A percentile compares a stretch with the other conserved stretches of the same genome.
phyloP scores from a whole-genome alignment of 768 basidiomycete genomes.

The Calocybe gangraenosa region DNA sequence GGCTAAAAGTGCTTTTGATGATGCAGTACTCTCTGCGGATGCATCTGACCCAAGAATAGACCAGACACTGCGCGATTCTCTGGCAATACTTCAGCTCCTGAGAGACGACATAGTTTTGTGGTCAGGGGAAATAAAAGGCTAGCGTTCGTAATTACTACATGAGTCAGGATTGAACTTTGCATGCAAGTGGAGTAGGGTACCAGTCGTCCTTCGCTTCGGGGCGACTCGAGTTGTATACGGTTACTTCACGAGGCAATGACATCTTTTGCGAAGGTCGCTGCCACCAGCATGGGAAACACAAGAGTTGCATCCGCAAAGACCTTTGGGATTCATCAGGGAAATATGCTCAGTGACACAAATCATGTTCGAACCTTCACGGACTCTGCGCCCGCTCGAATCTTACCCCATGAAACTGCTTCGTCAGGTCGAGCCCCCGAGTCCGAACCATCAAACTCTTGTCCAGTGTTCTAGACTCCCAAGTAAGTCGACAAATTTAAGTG shows the following conservation, averaged over 20 bases:
- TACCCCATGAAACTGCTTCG: constrained; percentile 98
- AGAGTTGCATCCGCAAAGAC: constrained; percentile 97
- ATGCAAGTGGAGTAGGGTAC: too few relatives aligned
- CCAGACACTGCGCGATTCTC: constrained; percentile 60
- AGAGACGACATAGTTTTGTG: constrained; percentile 85
- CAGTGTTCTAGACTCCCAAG: constrained; percentile 70
- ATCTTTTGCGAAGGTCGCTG: constrained; percentile 82
- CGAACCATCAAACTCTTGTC: constrained; percentile 98
- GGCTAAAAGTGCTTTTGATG: constrained; percentile 90
- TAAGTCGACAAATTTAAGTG: constrained; percentile 1
- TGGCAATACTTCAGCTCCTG: constrained; percentile 80
- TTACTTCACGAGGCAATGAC: constrained; percentile 3
- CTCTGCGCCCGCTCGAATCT: constrained; percentile 84
- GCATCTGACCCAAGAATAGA: constrained; percentile 31
- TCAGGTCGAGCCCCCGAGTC: constrained; percentile 97
- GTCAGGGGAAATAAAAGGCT: constrained; percentile 67
- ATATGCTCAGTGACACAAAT: neutral
- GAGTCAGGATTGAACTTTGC: too few relatives aligned
- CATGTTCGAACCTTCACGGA: constrained; percentile 67
- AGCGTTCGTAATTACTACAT: constrained; percentile 13
- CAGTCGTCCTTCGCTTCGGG: too few relatives aligned
- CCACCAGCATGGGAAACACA: constrained; percentile 92
- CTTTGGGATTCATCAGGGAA: constrained; percentile 23
- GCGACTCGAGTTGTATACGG: neutral
- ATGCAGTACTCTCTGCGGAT: constrained; percentile 69